Percentiles rank a stretch among this genome's conserved stretches.
Evolutionary conservation across 352 stramenopile genomes (phyloP).

Genomic region (Globisporangium ultimum): DNA sequence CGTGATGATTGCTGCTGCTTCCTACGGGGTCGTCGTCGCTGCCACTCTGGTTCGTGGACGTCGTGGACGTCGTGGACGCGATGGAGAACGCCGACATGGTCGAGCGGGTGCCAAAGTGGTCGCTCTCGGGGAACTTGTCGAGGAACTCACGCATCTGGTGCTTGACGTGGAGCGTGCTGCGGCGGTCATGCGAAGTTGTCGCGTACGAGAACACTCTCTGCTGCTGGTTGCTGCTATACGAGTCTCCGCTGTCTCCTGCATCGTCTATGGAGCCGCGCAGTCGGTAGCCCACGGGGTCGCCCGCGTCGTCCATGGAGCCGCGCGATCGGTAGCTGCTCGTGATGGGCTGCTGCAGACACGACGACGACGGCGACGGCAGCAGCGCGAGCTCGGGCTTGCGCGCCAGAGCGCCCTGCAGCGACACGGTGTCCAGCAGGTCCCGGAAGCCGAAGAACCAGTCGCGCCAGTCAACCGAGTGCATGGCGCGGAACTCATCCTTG

Average conservation of each 20-base stretch:
- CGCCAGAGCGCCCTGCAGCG: constrained; percentile 30
- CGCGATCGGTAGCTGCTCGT: background rate
- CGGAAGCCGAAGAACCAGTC: constrained; percentile 47
- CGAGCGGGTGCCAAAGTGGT: constrained; percentile 1
- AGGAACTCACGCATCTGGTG: constrained; percentile 1
- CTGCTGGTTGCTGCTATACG: background rate
- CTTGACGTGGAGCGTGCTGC: background rate
- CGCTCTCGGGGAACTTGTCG: constrained; percentile 3
- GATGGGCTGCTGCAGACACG: too few relatives aligned
- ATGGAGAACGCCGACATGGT: constrained; percentile 10
- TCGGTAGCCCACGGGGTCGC: background rate
- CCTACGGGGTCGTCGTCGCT: background rate
- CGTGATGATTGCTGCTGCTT: too few relatives aligned
- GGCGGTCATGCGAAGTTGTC: too few relatives aligned
- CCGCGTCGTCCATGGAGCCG: background rate
- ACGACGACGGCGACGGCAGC: constrained; percentile 4
- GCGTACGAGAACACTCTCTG: background rate
- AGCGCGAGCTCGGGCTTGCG: constrained; percentile 38
- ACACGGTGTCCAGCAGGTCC: constrained; percentile 37
- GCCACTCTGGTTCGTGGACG: constrained; percentile 1
- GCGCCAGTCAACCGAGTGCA: constrained; percentile 32
- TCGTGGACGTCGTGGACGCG: constrained; percentile 3
- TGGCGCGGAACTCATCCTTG: constrained; percentile 46
- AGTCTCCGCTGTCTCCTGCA: background rate
- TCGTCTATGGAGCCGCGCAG: background rate